phyloP scores from a whole-genome alignment of 23 red algal genomes.

The Chondrus crispus region DNA sequence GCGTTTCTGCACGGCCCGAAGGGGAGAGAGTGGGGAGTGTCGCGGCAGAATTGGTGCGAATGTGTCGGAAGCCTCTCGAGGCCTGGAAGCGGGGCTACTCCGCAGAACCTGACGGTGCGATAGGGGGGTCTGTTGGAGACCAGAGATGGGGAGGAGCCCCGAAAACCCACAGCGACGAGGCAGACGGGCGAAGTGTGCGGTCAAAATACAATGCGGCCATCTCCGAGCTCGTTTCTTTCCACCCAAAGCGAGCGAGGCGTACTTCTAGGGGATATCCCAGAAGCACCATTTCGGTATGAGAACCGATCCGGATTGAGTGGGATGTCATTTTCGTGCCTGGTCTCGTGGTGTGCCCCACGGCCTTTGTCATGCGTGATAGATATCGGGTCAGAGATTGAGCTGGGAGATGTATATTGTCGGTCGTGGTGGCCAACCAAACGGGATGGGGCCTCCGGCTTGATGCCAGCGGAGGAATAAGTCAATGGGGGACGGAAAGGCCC shows the following conservation, averaged over 20 bases:
- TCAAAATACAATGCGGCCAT: conserved; percentile 19
- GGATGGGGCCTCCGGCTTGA: not conserved
- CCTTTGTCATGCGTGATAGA: not conserved
- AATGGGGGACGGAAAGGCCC: not conserved
- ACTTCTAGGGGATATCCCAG: not conserved
- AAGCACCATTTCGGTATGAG: conserved; percentile 14
- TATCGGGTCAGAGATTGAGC: not conserved
- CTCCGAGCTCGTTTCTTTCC: not conserved
- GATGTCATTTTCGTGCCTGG: not conserved
- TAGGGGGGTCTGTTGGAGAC: too few relatives aligned
- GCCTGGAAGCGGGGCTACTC: too few relatives aligned
- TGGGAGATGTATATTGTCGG: not conserved
- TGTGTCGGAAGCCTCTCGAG: too few relatives aligned
- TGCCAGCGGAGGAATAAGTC: not conserved
- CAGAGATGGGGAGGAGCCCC: not conserved
- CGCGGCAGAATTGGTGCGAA: too few relatives aligned
- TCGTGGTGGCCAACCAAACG: not conserved
- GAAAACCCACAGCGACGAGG: conserved; percentile 16
- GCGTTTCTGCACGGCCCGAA: too few relatives aligned
- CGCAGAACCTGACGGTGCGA: too few relatives aligned
- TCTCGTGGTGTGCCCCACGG: not conserved
- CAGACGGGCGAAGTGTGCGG: not conserved
- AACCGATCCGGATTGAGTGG: not conserved
- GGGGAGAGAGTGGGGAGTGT: too few relatives aligned
- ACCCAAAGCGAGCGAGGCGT: not conserved